phyloP scores from a whole-genome alignment of 2,329 filamentous ascomycete species.

The Rhinocladiella similis region DNA sequence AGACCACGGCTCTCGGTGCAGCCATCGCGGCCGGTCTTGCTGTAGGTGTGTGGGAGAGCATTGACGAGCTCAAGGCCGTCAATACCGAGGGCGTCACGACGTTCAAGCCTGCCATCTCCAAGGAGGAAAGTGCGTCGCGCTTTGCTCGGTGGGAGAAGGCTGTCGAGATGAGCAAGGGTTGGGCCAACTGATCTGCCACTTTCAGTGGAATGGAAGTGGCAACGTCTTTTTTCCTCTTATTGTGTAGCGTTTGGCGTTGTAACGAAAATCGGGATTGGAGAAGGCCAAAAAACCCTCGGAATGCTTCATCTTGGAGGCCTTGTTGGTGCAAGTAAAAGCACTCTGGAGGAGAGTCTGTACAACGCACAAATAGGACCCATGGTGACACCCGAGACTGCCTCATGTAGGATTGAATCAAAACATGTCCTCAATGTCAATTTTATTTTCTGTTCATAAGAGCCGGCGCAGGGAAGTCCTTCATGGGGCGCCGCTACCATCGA shows the following conservation, averaged over 20 bases:
- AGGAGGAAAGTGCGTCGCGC: conserved; percentile 60
- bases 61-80: conserved; percentile 72
- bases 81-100: conserved; percentile 68
- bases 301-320: too few relatives aligned
- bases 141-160: conserved; percentile 74
- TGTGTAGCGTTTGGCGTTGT: conserved; percentile 9
- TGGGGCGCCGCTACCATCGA: too few relatives aligned
- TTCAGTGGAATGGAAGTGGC: background rate
- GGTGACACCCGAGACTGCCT: too few relatives aligned
- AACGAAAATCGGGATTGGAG: background rate
- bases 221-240: background rate
- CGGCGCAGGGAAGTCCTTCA: too few relatives aligned
- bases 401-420: background rate
- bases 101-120: conserved; percentile 67
- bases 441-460: too few relatives aligned
- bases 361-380: too few relatives aligned
- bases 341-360: too few relatives aligned
- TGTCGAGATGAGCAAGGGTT: conserved; percentile 66
- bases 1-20: conserved; percentile 84
- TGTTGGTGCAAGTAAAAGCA: too few relatives aligned
- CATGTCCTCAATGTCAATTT: too few relatives aligned
- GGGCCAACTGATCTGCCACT: conserved; percentile 15
- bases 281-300: too few relatives aligned
- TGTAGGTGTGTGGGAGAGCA: conserved; percentile 72
- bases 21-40: conserved; percentile 89